Evolutionary conservation across 495 filamentous ascomycete genomes (phyloP).

Genomic region (Cercophora samala): DNA sequence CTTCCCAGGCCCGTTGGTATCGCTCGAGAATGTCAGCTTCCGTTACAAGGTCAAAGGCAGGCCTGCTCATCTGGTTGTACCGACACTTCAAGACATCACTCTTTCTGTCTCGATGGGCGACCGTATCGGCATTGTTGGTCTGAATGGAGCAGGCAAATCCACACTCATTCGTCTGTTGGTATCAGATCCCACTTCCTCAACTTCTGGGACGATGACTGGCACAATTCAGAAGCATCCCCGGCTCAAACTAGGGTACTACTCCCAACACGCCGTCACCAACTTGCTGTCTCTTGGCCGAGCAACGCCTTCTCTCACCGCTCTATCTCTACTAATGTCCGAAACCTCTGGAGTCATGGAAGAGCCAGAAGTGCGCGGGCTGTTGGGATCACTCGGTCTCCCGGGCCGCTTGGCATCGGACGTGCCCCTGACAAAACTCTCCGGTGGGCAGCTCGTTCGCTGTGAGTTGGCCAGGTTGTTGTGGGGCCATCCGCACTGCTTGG

Average conservation of each 20-base stretch:
- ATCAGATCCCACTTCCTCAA: constrained; percentile 37
- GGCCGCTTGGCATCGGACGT: constrained; percentile 67
- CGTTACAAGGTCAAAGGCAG: constrained; percentile 43
- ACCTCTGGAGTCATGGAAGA: constrained; percentile 51
- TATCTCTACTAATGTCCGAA: constrained; percentile 54
- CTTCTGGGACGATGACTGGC: constrained; percentile 54
- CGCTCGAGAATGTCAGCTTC: constrained; percentile 62
- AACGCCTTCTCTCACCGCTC: constrained; percentile 54
- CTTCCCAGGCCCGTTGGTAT: constrained; percentile 69
- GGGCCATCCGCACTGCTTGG: constrained; percentile 64
- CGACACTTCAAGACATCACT: constrained; percentile 53
- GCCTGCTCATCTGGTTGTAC: constrained; percentile 2
- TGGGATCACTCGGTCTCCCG: constrained; percentile 62
- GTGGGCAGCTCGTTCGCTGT: constrained; percentile 76
- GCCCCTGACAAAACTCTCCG: constrained; percentile 64
- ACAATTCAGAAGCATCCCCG: constrained; percentile 61
- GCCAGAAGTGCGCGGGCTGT: constrained; percentile 57
- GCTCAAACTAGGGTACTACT: constrained; percentile 66
- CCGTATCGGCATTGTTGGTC: constrained; percentile 67
- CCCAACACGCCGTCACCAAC: constrained; percentile 70
- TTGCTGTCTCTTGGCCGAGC: constrained; percentile 50
- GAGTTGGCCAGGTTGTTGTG: constrained; percentile 66
- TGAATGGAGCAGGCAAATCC: constrained; percentile 73
- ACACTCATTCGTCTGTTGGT: constrained; percentile 62
- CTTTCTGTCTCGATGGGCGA: constrained; percentile 66